These are phyloP conservation scores for Flaveria brownii DNA, from an alignment of 129 eudicot genomes.

Conservation along the genomic window DNA sequence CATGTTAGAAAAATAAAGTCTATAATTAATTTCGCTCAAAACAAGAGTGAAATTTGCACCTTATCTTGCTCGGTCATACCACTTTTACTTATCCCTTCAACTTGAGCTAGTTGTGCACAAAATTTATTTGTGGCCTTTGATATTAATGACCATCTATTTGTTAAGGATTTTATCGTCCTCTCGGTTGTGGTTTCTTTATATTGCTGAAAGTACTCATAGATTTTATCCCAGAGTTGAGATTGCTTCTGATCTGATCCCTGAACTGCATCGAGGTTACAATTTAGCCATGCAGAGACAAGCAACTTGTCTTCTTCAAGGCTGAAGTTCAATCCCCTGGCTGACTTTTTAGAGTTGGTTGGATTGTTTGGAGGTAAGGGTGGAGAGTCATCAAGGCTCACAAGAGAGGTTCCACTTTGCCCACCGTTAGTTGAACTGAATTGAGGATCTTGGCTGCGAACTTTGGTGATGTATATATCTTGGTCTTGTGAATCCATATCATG, in stretches of 20 bases:
- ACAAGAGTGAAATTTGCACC: neutral
- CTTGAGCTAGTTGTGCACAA: neutral
- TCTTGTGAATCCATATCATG: no score
- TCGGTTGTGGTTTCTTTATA: neutral
- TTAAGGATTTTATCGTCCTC: neutral
- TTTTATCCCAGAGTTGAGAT: neutral
- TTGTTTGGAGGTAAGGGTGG: neutral
- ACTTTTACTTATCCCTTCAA: neutral
- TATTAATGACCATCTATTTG: neutral
- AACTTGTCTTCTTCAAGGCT: neutral
- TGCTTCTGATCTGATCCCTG: neutral
- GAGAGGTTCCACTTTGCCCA: neutral
- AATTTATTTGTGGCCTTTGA: no score
- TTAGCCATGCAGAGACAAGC: neutral
- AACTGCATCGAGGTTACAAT: neutral
- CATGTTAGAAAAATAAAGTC: neutral
- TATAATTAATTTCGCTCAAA: neutral
- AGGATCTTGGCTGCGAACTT: no score
- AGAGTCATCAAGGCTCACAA: neutral
- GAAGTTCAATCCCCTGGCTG: neutral
- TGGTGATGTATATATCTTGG: no score
- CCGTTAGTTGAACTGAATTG: no score
- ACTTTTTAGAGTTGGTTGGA: neutral
- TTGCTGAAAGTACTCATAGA: neutral
- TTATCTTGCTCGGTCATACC: no score